Evolutionary conservation across 1,284 basidiomycete species (phyloP).

Genomic region (Ganoderma sp.): DNA sequence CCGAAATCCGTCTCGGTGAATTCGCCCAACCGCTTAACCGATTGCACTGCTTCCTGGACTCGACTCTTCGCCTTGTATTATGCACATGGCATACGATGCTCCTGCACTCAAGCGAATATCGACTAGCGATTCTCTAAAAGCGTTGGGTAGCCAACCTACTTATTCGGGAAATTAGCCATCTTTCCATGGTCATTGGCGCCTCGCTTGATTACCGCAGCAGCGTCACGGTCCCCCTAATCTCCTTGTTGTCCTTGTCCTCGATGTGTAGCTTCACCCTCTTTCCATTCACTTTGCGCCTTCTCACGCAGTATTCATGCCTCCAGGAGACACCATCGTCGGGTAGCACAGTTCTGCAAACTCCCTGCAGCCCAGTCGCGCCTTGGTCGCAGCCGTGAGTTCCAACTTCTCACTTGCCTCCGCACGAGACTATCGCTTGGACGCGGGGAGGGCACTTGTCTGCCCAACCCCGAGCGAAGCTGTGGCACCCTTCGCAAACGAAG

Average conservation of each 20-base stretch:
- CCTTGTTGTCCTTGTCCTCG: neutral
- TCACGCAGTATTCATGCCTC: neutral
- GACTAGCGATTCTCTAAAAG: neutral
- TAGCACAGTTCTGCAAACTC: neutral
- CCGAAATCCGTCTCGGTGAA: neutral
- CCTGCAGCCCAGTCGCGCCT: too few relatives aligned
- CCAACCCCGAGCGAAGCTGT: neutral
- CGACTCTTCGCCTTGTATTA: too few relatives aligned
- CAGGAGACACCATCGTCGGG: neutral
- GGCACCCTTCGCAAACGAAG: neutral
- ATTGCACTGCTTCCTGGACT: neutral
- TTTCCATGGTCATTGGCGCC: neutral
- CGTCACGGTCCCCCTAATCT: neutral
- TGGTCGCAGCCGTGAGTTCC: neutral
- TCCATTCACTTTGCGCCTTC: neutral
- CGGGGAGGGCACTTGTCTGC: neutral
- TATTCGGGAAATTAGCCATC: neutral
- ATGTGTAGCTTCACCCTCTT: neutral
- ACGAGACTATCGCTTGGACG: neutral
- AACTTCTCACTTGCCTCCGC: neutral
- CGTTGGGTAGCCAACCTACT: constrained; percentile 3
- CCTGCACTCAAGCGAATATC: neutral
- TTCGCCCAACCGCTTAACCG: neutral
- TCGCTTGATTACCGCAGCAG: neutral
- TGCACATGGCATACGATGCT: neutral